A percentile compares a stretch with the other conserved stretches of the same genome.
phyloP scores from a whole-genome alignment of 495 filamentous ascomycete species.

The Xylaria grammica region DNA sequence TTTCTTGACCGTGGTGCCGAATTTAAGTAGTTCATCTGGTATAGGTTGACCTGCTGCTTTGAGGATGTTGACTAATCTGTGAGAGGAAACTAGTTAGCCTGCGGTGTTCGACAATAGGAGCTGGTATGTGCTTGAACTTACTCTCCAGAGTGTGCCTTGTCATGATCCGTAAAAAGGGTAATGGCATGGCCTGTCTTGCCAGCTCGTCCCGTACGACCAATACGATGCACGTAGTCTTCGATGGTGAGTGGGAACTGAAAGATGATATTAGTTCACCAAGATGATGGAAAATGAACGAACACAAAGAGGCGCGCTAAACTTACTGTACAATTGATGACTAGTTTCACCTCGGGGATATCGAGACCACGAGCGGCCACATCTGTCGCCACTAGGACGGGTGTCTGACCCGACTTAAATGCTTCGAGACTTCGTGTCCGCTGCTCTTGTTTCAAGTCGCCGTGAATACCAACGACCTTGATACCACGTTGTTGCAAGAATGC shows the following conservation, averaged over 20 bases:
- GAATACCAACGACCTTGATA: constrained; percentile 82
- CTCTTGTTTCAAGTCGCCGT: constrained; percentile 86
- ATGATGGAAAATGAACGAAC: constrained; percentile 14
- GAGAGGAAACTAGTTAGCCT: constrained; percentile 17
- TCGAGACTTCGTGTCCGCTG: constrained; percentile 82
- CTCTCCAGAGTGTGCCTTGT: constrained; percentile 86
- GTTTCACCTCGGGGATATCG: constrained; percentile 90
- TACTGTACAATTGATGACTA: constrained; percentile 84
- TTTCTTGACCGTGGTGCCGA: constrained; percentile 98
- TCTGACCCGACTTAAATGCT: constrained; percentile 85
- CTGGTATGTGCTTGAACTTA: constrained; percentile 53
- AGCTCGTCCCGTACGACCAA: constrained; percentile 91
- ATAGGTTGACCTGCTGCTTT: constrained; percentile 87
- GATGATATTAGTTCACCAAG: constrained; percentile 15
- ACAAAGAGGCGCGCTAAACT: constrained; percentile 33
- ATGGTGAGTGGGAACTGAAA: constrained; percentile 64
- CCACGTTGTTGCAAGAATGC: constrained; percentile 76
- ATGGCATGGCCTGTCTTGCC: constrained; percentile 89
- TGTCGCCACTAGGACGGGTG: constrained; percentile 90
- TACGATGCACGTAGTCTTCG: constrained; percentile 97
- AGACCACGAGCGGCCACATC: constrained; percentile 96
- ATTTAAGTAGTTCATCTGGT: constrained; percentile 86
- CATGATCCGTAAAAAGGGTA: constrained; percentile 92
- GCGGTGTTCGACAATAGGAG: background rate
- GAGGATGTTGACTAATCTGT: constrained; percentile 83